A percentile compares a stretch with the other conserved stretches of the same genome.
Evolutionary conservation across 805 yeast genomes (phyloP).

Genomic region (Blastobotrys mokoenaii): DNA sequence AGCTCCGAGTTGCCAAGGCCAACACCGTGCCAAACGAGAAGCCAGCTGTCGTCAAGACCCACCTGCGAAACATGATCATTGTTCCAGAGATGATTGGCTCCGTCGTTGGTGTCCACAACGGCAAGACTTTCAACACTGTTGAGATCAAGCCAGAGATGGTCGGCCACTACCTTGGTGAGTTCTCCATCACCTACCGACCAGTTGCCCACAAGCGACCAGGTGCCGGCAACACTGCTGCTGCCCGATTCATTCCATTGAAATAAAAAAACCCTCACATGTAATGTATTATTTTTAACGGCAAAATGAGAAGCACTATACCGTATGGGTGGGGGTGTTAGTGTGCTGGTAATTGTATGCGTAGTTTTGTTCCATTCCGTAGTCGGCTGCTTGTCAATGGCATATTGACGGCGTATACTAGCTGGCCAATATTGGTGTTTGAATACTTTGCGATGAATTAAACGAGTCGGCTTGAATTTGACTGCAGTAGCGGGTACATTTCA

Average conservation of each 20-base stretch:
- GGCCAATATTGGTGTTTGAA: too few relatives aligned
- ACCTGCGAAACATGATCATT: conserved; percentile 96
- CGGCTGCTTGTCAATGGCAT: too few relatives aligned
- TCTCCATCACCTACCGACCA: conserved; percentile 99
- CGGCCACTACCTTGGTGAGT: conserved; percentile 99
- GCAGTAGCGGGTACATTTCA: too few relatives aligned
- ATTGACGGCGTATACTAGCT: too few relatives aligned
- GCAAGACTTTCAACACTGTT: conserved; percentile 98
- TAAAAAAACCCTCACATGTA: conserved; percentile 23
- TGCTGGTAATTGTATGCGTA: neutral
- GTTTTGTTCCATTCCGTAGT: too few relatives aligned
- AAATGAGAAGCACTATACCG: neutral
- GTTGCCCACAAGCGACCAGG: conserved; percentile 99
- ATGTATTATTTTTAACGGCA: neutral
- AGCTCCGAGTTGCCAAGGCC: conserved; percentile 94
- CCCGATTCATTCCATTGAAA: conserved; percentile 71
- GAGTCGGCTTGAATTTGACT: too few relatives aligned
- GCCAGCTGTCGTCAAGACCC: conserved; percentile 98
- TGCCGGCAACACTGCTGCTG: conserved; percentile 49
- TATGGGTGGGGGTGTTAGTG: too few relatives aligned
- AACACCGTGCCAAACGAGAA: conserved; percentile 74
- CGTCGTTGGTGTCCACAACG: conserved; percentile 98
- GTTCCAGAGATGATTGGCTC: conserved; percentile 99
- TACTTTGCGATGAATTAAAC: too few relatives aligned
- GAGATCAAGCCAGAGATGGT: conserved; percentile 99